These are phyloP conservation scores for Diaporthe velutina DNA, from an alignment of 2,329 filamentous ascomycete genomes.

Conservation along the genomic window DNA sequence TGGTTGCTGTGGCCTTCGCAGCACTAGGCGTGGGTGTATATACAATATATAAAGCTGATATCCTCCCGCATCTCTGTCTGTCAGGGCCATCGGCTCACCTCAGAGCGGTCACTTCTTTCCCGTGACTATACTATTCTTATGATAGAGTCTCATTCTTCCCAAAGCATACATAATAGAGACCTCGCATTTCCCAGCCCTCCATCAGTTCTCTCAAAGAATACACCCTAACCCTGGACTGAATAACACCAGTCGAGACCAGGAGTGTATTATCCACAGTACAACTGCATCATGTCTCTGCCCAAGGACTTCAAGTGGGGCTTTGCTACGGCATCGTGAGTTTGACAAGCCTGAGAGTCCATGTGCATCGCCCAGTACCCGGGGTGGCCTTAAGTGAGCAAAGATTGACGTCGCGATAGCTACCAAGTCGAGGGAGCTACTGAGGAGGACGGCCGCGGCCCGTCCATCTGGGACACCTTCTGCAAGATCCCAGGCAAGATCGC, in stretches of 20 bases:
- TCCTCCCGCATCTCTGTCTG: neutral
- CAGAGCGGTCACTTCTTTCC: neutral
- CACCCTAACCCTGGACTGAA: neutral
- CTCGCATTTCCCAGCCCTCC: neutral
- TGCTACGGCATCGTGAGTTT: constrained; percentile 78
- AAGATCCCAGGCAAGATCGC: constrained; percentile 85
- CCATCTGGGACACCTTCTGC: constrained; percentile 94
- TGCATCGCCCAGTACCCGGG: neutral
- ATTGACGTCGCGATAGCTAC: constrained; percentile 68
- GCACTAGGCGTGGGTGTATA: neutral
- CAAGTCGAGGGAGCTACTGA: constrained; percentile 85
- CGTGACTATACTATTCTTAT: no score
- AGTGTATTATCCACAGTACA: neutral
- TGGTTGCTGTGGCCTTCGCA: neutral
- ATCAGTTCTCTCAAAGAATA: neutral
- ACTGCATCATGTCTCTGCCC: constrained; percentile 67
- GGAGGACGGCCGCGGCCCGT: constrained; percentile 83
- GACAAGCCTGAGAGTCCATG: neutral
- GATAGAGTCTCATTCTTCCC: neutral
- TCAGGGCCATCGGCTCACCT: neutral
- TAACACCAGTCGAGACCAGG: neutral
- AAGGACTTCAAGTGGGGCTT: constrained; percentile 84
- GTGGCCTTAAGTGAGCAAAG: neutral
- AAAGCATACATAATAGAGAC: neutral
- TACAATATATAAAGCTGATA: constrained; percentile 9